Conservation (phyloP, 2,329 filamentous ascomycete genomes). For the Stachybotrys elegans region DNA sequence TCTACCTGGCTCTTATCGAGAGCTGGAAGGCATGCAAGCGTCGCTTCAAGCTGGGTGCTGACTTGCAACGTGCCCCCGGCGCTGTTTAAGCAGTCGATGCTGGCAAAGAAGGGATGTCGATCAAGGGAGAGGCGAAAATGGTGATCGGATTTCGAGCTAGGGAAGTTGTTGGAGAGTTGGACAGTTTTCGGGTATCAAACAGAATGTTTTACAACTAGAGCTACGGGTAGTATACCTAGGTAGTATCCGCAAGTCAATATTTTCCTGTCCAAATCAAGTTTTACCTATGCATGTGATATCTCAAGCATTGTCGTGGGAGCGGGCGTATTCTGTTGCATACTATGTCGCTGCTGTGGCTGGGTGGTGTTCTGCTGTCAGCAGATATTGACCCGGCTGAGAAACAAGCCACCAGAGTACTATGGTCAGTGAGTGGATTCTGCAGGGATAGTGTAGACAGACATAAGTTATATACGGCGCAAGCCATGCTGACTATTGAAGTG, state of each 20-base stretch:
- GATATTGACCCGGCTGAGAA: too few relatives aligned
- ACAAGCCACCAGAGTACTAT: too few relatives aligned
- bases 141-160: background rate
- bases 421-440: too few relatives aligned
- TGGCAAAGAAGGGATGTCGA: slow-evolving; percentile 1
- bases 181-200: slow-evolving; percentile 24
- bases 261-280: background rate
- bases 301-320: too few relatives aligned
- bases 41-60: slow-evolving; percentile 30
- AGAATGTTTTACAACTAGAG: background rate
- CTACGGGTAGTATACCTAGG: background rate
- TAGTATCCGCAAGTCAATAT: slow-evolving; percentile 7
- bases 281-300: too few relatives aligned
- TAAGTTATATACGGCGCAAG: too few relatives aligned
- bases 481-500: too few relatives aligned
- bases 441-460: too few relatives aligned
- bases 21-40: slow-evolving; percentile 66
- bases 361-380: too few relatives aligned
- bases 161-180: slow-evolving; percentile 6
- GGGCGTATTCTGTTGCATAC: too few relatives aligned
- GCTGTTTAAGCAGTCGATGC: slow-evolving; percentile 10
- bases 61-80: slow-evolving; percentile 14
- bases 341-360: too few relatives aligned
- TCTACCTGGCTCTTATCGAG: slow-evolving; percentile 62
- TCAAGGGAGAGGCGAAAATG: background rate